Evolutionary conservation across 2,329 filamentous ascomycete genomes (phyloP), one percentile per base, ranked within the genome.

Genomic region (Mycocentrospora acerina): DNA sequence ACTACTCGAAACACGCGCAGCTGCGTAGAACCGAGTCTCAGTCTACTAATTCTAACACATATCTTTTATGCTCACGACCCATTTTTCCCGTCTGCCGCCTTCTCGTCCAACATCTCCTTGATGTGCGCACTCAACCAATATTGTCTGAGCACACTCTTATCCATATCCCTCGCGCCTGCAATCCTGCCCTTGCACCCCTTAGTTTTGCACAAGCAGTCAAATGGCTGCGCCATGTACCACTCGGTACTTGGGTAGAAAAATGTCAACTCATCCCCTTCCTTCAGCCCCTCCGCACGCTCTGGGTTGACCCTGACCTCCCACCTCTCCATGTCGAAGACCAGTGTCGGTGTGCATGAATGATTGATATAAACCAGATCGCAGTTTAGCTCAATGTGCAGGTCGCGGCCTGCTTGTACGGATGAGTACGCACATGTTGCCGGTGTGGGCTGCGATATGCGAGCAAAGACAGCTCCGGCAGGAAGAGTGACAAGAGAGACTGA

Each of bases 231-330:
- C 84, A 88, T 87, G 56, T 73, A 57, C 83, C 83, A 88, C 67
- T 88, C 85, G 1, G 83, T 87, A 37, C 81, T 86, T 4, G 85
- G 83, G 55, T 88, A 88, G 68, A 88, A 88, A 70, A 87, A 88
- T 60, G 68, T 68, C 29, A 73, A 43, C 35, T 70, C 66, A 24
- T 72, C 69, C 2, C 70, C 70, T 7, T 45, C 59, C 24, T 59
- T 65, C 35, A 67, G 34, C 0, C 62, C 64, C 2, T 40, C 46
- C 12, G 48, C 48, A 7, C 52, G 35, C 3, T 56, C 57, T 7
- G 46, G 77, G 6, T 77, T 78, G 9, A 78, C 81, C 17, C 83
- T 68, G 47, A 87, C 69, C 52, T 76, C 76, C 59, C 60, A 62
- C 4, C 47, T 38, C 29, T 40, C 38, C 67, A 78, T 77, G 51